Percentiles rank a stretch among this genome's conserved stretches.
These are phyloP conservation scores for Trichoderma koningiopsis DNA, from an alignment of 2,329 filamentous ascomycete species.

Conservation along the genomic window DNA sequence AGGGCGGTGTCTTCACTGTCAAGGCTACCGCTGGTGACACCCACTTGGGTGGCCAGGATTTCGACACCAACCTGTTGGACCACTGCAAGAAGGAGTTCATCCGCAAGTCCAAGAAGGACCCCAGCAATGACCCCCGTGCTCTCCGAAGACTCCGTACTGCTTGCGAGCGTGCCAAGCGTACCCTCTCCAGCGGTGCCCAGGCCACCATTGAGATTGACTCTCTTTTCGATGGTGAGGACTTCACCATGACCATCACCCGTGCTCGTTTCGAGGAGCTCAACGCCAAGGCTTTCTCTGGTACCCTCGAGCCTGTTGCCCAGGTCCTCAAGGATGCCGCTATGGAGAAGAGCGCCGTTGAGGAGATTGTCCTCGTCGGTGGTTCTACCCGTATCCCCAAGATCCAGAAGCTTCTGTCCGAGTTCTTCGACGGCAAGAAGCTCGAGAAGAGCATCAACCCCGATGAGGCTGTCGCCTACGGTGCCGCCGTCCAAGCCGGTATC, in stretches of 20 bases:
- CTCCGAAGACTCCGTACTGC: slow-evolving; percentile 95
- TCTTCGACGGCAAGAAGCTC: slow-evolving; percentile 99
- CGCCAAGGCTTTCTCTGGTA: slow-evolving; percentile 90
- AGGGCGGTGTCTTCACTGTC: slow-evolving; percentile 98
- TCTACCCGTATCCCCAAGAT: slow-evolving; percentile 98
- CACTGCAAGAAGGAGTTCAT: slow-evolving; percentile 97
- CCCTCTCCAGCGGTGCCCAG: slow-evolving; percentile 94
- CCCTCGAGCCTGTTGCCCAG: slow-evolving; percentile 92
- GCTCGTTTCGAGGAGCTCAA: slow-evolving; percentile 99
- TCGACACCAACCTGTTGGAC: slow-evolving; percentile 93
- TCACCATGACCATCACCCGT: slow-evolving; percentile 95
- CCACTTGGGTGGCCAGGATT: slow-evolving; percentile 93
- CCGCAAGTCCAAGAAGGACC: slow-evolving; percentile 72
- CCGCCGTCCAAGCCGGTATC: slow-evolving; percentile 97
- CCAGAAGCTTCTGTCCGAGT: slow-evolving; percentile 98
- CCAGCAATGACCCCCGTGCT: slow-evolving; percentile 83
- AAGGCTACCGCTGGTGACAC: slow-evolving; percentile 98
- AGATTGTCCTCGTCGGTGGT: slow-evolving; percentile 98
- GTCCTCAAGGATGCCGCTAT: slow-evolving; percentile 90
- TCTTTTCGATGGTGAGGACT: slow-evolving; percentile 96
- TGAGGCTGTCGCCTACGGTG: slow-evolving; percentile 98
- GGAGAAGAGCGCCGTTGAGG: slow-evolving; percentile 89
- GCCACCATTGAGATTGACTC: slow-evolving; percentile 99
- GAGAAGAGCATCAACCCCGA: slow-evolving; percentile 99
- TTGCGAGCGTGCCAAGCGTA: slow-evolving; percentile 99